A percentile compares a stretch with the other conserved stretches of the same genome.
Conservation (phyloP, 1,139 yeast genomes). For the Nematodospora anomalae region DNA sequence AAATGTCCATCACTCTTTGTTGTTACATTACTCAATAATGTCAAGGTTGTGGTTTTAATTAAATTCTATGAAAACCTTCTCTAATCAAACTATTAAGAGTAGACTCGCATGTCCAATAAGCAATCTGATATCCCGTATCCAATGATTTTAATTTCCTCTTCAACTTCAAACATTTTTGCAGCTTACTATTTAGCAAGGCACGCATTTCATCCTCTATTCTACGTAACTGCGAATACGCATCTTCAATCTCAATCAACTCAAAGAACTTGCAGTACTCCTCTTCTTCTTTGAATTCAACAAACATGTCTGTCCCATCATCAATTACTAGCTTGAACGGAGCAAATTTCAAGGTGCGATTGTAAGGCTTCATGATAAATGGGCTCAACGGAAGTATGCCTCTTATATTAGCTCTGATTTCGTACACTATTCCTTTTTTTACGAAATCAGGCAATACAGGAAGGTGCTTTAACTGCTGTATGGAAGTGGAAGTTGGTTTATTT, state of each 20-base stretch:
- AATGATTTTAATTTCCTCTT: slow-evolving; percentile 8
- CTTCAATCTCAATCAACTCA: slow-evolving; percentile 30
- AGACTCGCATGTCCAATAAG: slow-evolving; percentile 9
- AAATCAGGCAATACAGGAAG: neutral
- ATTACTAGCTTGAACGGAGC: slow-evolving; percentile 26
- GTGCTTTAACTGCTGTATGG: neutral
- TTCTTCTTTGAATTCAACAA: slow-evolving; percentile 27
- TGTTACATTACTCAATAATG: neutral
- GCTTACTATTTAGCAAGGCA: slow-evolving; percentile 6
- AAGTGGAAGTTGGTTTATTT: neutral
- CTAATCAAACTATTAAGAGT: slow-evolving; percentile 1
- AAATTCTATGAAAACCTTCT: no score
- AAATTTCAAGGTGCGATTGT: slow-evolving; percentile 29
- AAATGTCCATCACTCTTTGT: slow-evolving; percentile 3
- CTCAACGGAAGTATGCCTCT: slow-evolving; percentile 21
- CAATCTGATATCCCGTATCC: slow-evolving; percentile 1
- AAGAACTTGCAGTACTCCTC: slow-evolving; percentile 31
- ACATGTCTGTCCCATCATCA: slow-evolving; percentile 16
- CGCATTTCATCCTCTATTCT: slow-evolving; percentile 7
- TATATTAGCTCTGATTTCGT: slow-evolving; percentile 10
- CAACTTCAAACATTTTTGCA: neutral
- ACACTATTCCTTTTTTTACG: neutral
- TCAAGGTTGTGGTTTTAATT: neutral
- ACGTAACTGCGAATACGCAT: slow-evolving; percentile 15
- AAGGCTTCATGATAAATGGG: slow-evolving; percentile 31